Conservation (phyloP, 192 early-diverging fungal genomes). For the Gryganskiella cystojenkinii region DNA sequence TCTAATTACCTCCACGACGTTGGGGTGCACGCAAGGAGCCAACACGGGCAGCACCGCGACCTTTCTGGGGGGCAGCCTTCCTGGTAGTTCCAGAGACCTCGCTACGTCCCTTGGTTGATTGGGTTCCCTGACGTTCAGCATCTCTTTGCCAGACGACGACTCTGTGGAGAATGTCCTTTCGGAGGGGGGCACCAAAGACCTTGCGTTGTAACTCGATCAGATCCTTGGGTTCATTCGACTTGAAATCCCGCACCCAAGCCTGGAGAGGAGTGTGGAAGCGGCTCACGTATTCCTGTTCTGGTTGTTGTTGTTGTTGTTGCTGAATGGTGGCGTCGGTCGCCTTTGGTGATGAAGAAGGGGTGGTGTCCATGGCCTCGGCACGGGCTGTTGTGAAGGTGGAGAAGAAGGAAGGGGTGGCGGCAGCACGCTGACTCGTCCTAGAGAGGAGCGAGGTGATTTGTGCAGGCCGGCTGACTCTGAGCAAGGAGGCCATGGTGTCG, state of each 20-base stretch:
- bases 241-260: constrained; percentile 81
- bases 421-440: neutral
- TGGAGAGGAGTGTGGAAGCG: constrained; percentile 65
- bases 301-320: constrained; percentile 1
- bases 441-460: neutral
- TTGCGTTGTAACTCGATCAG: constrained; percentile 76
- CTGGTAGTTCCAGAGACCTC: constrained; percentile 87
- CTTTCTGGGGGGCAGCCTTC: constrained; percentile 93
- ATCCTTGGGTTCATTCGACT: constrained; percentile 74
- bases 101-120: constrained; percentile 79
- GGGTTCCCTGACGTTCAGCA: constrained; percentile 84
- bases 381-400: constrained; percentile 35
- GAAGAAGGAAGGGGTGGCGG: constrained; percentile 14
- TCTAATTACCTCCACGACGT: constrained; percentile 82
- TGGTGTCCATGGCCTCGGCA: constrained; percentile 32
- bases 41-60: constrained; percentile 90
- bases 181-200: constrained; percentile 80
- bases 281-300: constrained; percentile 12
- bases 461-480: constrained; percentile 27
- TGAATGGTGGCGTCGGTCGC: neutral
- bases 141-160: constrained; percentile 90
- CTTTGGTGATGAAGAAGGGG: neutral
- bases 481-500: constrained; percentile 30
- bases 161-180: constrained; percentile 86
- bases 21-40: constrained; percentile 88